Conservation (phyloP, 495 filamentous ascomycete genomes). For the Astrocystis sublimbata region DNA sequence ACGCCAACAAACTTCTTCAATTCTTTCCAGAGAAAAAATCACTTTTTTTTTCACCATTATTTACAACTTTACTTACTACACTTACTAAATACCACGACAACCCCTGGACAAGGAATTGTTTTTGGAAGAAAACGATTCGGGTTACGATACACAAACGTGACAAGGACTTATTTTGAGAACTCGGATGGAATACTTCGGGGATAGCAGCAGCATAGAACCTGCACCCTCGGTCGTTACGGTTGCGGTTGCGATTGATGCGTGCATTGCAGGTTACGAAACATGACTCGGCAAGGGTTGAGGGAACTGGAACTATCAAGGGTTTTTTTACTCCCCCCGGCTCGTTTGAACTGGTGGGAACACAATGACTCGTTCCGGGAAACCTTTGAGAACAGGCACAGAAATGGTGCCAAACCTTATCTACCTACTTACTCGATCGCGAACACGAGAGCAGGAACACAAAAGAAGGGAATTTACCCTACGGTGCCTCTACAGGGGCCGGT, state of each 20-base stretch:
- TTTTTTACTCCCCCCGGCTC: too few species aligned
- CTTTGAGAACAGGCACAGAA: not conserved
- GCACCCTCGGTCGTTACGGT: too few species aligned
- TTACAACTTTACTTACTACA: too few species aligned
- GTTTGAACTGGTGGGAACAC: not conserved
- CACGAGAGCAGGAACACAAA: too few species aligned
- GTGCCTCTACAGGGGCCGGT: too few species aligned
- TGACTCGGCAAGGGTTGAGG: not conserved
- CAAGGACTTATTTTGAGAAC: conserved; percentile 10
- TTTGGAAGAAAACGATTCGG: conserved; percentile 2
- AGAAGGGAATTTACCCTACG: too few species aligned
- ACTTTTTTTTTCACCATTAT: not conserved
- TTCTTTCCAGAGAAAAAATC: not conserved
- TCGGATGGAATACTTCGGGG: too few species aligned
- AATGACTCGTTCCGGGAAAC: not conserved
- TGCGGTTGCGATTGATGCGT: not conserved
- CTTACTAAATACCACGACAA: not conserved
- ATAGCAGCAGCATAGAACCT: too few species aligned
- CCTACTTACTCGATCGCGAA: too few species aligned
- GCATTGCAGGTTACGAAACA: not conserved
- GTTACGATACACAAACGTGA: conserved; percentile 6
- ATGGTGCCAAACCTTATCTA: too few species aligned
- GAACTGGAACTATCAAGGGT: not conserved
- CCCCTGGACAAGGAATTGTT: conserved; percentile 4
- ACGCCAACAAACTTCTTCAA: too few species aligned